phyloP scores from a whole-genome alignment of 352 stramenopile species.

The Thalassiosira hispida region DNA sequence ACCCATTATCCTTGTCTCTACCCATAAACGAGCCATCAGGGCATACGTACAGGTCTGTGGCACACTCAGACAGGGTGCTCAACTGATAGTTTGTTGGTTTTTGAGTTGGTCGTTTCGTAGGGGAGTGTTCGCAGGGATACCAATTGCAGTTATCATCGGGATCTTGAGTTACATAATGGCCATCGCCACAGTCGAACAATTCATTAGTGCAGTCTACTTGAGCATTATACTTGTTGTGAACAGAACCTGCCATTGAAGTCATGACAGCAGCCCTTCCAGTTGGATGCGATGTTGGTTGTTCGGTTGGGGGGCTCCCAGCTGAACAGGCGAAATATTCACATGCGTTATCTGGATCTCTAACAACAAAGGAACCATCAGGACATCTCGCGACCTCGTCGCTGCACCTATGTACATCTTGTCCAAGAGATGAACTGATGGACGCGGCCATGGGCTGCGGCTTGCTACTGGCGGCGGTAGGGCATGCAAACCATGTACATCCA shows the following conservation, averaged over 20 bases:
- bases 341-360: conserved; percentile 27
- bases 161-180: conserved; percentile 17
- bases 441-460: neutral
- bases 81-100: neutral
- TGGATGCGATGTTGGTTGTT: neutral
- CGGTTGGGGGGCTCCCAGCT: neutral
- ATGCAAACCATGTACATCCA: neutral
- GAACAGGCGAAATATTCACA: conserved; percentile 32
- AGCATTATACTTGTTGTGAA: conserved; percentile 11
- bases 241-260: neutral
- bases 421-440: neutral
- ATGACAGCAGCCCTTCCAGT: neutral
- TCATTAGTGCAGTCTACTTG: neutral
- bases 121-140: neutral
- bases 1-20: conserved; percentile 4
- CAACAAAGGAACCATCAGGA: conserved; percentile 23
- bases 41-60: neutral
- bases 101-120: neutral
- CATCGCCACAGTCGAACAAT: neutral
- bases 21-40: neutral
- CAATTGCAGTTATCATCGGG: neutral
- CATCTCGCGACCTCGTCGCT: conserved; percentile 19
- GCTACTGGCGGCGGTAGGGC: neutral
- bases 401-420: neutral
- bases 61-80: neutral